These are phyloP conservation scores for Kalmusia sp. DNA, from an alignment of 2,329 filamentous ascomycete species.

Conservation along the genomic window DNA sequence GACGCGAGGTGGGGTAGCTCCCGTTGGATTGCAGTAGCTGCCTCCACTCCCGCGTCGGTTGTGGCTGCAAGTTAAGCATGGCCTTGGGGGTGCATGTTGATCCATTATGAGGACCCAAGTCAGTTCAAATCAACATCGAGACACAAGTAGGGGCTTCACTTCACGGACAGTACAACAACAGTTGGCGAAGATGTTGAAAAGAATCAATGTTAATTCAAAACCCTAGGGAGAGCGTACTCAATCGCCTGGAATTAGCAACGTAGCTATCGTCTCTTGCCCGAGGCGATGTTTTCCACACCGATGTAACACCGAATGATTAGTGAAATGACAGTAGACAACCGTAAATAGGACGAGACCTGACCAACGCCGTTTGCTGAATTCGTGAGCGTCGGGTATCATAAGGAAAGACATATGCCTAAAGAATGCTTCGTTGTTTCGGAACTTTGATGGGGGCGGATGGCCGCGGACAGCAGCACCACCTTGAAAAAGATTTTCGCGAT, in stretches of 20 bases:
- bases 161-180: no score
- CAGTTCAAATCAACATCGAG: no score
- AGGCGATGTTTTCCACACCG: not conserved
- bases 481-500: not conserved
- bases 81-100: not conserved
- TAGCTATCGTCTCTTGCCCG: not conserved
- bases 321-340: not conserved
- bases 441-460: slow-evolving; percentile 1
- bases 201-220: not conserved
- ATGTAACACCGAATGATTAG: not conserved
- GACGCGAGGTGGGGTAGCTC: slow-evolving; percentile 11
- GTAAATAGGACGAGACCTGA: slow-evolving; percentile 1
- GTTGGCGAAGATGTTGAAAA: no score
- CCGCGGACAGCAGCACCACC: not conserved
- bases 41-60: not conserved
- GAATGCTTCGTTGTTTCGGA: not conserved
- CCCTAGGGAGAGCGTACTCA: not conserved
- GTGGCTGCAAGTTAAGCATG: not conserved
- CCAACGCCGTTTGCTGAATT: slow-evolving; percentile 16
- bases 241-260: not conserved
- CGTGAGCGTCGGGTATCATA: slow-evolving; percentile 12
- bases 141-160: no score
- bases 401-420: slow-evolving; percentile 9
- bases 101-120: no score
- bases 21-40: slow-evolving; percentile 4